A percentile compares a stretch with the other conserved stretches of the same genome.
These are phyloP conservation scores for Scytalidium lignicola DNA, from an alignment of 2,329 filamentous ascomycete species.

Conservation along the genomic window DNA sequence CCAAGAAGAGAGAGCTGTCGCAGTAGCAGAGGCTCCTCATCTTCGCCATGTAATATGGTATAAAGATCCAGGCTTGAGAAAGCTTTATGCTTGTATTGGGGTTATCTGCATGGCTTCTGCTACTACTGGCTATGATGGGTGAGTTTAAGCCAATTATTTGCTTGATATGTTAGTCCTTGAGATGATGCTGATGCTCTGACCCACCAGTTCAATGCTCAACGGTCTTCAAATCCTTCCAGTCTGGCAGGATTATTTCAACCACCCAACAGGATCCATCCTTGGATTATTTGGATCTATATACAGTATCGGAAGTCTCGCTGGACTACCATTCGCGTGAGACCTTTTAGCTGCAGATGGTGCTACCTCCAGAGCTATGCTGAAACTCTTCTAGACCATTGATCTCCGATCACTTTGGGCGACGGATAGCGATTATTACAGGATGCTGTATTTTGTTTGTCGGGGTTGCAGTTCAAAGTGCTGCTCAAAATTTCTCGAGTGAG, in stretches of 20 bases:
- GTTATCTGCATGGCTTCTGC: slow-evolving; percentile 56
- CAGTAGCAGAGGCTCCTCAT: slow-evolving; percentile 40
- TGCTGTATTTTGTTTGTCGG: slow-evolving; percentile 38
- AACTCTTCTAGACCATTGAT: slow-evolving; percentile 27
- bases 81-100: slow-evolving; percentile 46
- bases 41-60: slow-evolving; percentile 54
- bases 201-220: neutral
- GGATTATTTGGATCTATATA: slow-evolving; percentile 41
- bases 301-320: slow-evolving; percentile 34
- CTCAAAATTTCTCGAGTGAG: slow-evolving; percentile 12
- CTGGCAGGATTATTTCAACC: slow-evolving; percentile 4
- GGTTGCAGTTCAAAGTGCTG: slow-evolving; percentile 11
- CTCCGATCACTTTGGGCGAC: slow-evolving; percentile 47
- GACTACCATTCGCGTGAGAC: slow-evolving; percentile 28
- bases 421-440: slow-evolving; percentile 51
- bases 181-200: too few relatives aligned
- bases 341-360: neutral
- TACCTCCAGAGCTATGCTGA: neutral
- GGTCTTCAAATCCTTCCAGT: slow-evolving; percentile 5
- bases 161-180: too few relatives aligned
- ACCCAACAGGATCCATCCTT: slow-evolving; percentile 26
- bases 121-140: slow-evolving; percentile 58
- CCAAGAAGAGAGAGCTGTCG: slow-evolving; percentile 28
- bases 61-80: slow-evolving; percentile 50
- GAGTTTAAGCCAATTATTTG: slow-evolving; percentile 13